phyloP scores from a whole-genome alignment of 305 asterid genomes.

The Ilex paraguariensis region DNA sequence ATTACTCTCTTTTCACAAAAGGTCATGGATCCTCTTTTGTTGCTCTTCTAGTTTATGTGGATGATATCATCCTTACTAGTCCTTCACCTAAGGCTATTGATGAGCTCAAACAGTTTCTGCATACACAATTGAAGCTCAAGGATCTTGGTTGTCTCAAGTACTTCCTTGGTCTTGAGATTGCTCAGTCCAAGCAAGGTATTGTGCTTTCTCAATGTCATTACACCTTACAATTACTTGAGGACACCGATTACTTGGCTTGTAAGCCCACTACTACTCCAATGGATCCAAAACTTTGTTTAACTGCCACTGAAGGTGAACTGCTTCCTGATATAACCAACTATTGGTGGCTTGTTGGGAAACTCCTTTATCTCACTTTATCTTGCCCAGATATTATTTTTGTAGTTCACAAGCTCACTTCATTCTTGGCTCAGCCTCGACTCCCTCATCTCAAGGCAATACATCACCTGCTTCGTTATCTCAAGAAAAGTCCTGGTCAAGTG shows the following conservation, averaged over 20 bases:
- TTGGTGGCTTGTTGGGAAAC: neutral
- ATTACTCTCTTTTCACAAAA: no score
- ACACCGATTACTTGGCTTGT: neutral
- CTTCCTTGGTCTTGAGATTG: constrained; percentile 3
- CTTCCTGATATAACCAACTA: neutral
- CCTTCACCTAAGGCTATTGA: no score
- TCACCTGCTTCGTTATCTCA: neutral
- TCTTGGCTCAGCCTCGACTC: neutral
- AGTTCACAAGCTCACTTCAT: neutral
- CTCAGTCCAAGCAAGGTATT: neutral
- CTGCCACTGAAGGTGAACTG: no score
- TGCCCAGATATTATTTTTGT: neutral
- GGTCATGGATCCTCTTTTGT: no score
- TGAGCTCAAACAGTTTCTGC: no score
- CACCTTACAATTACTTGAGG: neutral
- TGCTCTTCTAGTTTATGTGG: no score
- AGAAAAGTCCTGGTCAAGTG: neutral
- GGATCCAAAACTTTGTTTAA: no score
- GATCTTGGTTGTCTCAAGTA: neutral
- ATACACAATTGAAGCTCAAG: neutral
- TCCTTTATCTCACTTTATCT: neutral
- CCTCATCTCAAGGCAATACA: neutral
- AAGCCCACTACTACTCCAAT: no score
- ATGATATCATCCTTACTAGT: no score
- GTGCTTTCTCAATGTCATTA: neutral